Evolutionary conservation across 345 rosid species (phyloP), one percentile per base, ranked within the genome.

Genomic region (Noccaea bulbosa): DNA sequence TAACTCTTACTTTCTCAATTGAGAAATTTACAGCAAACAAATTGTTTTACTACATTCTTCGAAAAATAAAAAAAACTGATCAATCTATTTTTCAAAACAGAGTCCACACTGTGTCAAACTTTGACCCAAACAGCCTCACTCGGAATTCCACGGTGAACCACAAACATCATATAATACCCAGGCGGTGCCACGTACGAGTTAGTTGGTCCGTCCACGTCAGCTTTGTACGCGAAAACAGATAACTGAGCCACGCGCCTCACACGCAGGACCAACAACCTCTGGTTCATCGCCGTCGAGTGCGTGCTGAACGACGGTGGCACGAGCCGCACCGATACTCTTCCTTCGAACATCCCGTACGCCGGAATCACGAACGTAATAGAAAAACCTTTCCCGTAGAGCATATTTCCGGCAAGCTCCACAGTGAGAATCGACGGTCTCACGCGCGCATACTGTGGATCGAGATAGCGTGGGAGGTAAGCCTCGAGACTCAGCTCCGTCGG

Each of bases 401-500:
- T 73, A 54, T 83, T 57, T 8, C 70, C 71, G 30, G 62, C 65
- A 7, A 81, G 27, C 67, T 87, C 92, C 24, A 87, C 77, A 6
- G 90, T 67, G 47, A 86, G 54, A 17, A 90, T 75, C 41, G 93
- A 82, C 7, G 97, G 92, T 34, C 89, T 81, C 11, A 85, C 12
- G 7, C 68, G 22, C n/a, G 67, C 73, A 71, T 62, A 57, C 17
- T 74, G 67, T 3, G 81, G 72, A 57, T 82, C 80, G 32, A 93
- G 70, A 77, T 90, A 93, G 5, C 74, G 86, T 41, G 93, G 98
- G 72, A 66, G 56, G 70, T 80, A 88, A 1, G 97, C 96, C 81
- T 90, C 93, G 54, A 93, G 80, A 69, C 97, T 88, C 65, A 93
- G 78, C 32, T 88, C 90, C 4, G 97, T 90, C 47, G 86, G 90